Evolutionary conservation across 805 yeast genomes (phyloP), one percentile per base, ranked within the genome.

Genomic region (Lachancea meyersii): DNA sequence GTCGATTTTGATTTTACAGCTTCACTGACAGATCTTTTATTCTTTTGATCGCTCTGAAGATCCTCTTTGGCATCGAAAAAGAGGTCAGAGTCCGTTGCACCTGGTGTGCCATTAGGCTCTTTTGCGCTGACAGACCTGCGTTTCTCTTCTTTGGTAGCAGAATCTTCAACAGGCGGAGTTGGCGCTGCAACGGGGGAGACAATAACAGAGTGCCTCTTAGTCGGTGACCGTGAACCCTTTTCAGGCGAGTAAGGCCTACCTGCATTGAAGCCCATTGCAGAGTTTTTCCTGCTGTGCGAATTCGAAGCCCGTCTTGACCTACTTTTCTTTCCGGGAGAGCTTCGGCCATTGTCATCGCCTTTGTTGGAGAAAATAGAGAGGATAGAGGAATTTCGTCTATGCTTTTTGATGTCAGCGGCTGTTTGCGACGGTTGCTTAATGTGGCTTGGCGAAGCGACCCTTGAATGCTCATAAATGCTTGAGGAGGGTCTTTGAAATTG

Each of bases 311-410:
- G 31, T 21, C 46, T 35, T 3, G 48, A 42, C 10, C 38, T 31
- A 16, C 34, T 32, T 23, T 38, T 37, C 31, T 47, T 49, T 33
- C 34, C 45, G 9, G 53, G 52, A 13, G 55, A 48, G 13, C 40
- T 40, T 20, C 45, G 44, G 3, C 38, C 41, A 10, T 31, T 41
- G 11, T 40, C 48, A 34, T 41, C 44, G 10, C 30, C 38, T 26
- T 46, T 46, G 38, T 54, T 58, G 48, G 44, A 41, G 14, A 76
- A 57, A 48, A 76, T 79, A 40, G 77, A 73, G 45, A 79, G 70
- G 30, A 80, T 62, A 0, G 86, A 79, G 0, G 84, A 77, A 46
- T 77, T 79, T 48, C 86, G 72, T 52, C 75, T 74, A 54, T 79
- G 84, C 27, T 60, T 56, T 34, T 56, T 60, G 4, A 53, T 51